These are phyloP conservation scores for Pythium aquatile DNA, from an alignment of 352 stramenopile genomes.

Conservation along the genomic window DNA sequence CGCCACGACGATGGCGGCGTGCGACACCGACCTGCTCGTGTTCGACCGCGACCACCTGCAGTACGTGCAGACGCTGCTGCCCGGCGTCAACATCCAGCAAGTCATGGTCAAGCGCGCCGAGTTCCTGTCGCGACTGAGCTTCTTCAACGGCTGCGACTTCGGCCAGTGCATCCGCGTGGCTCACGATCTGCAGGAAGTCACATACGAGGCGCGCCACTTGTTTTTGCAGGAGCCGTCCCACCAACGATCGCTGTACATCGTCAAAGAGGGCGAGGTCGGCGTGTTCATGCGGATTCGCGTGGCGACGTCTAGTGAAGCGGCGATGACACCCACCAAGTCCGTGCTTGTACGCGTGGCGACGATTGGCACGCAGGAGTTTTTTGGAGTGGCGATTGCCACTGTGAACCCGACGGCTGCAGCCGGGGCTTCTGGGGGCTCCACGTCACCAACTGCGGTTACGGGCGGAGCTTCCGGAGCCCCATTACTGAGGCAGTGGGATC, in stretches of 20 bases:
- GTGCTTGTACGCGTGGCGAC: conserved; percentile 67
- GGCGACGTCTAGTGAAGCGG: not conserved
- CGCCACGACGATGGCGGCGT: conserved; percentile 56
- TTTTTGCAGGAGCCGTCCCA: conserved; percentile 57
- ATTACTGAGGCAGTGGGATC: conserved; percentile 22
- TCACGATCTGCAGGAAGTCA: conserved; percentile 57
- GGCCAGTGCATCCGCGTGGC: conserved; percentile 72
- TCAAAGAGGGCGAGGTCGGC: conserved; percentile 64
- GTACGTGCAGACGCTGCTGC: conserved; percentile 34
- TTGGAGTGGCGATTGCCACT: conserved; percentile 47
- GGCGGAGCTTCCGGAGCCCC: not conserved
- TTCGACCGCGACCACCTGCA: conserved; percentile 62
- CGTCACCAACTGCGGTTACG: not conserved
- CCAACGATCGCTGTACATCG: conserved; percentile 58
- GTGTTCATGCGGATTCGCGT: conserved; percentile 45
- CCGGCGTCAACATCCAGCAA: conserved; percentile 64
- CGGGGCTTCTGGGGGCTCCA: not conserved
- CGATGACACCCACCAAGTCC: conserved; percentile 8
- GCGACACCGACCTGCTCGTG: conserved; percentile 68
- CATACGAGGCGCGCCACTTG: conserved; percentile 57
- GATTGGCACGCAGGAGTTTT: conserved; percentile 70
- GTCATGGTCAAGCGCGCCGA: conserved; percentile 70
- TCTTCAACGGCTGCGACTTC: conserved; percentile 59
- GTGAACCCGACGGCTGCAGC: conserved; percentile 22
- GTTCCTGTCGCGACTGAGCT: conserved; percentile 58